Evolutionary conservation across 805 yeast genomes (phyloP).

Genomic region (Cyberlindnera maclurae): DNA sequence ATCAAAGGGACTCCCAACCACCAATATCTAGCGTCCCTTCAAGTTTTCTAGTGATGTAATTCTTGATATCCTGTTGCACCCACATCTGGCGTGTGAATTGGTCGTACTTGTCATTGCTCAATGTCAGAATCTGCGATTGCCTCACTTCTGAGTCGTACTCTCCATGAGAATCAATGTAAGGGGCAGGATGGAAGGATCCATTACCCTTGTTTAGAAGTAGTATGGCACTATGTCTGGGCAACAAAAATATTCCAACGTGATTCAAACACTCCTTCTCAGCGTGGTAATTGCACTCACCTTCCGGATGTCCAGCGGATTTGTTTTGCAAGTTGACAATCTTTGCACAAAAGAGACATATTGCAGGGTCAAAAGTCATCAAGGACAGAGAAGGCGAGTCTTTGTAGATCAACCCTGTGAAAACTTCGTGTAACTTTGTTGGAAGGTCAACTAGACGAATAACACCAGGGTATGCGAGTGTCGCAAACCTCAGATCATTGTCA

Average conservation of each 20-base stretch:
- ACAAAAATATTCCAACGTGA: conserved; percentile 61
- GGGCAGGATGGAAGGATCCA: conserved; percentile 81
- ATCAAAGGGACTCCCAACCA: conserved; percentile 85
- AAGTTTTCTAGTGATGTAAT: conserved; percentile 67
- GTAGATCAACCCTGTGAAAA: conserved; percentile 55
- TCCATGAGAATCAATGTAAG: conserved; percentile 81
- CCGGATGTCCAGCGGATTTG: conserved; percentile 37
- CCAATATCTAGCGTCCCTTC: conserved; percentile 82
- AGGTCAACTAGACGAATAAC: conserved; percentile 50
- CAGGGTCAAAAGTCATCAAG: conserved; percentile 57
- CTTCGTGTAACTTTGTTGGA: conserved; percentile 60
- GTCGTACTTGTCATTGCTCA: conserved; percentile 56
- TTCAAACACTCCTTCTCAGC: conserved; percentile 52
- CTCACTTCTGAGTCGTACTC: conserved; percentile 71
- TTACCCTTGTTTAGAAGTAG: conserved; percentile 61
- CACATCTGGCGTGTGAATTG: conserved; percentile 61
- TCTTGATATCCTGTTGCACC: conserved; percentile 74
- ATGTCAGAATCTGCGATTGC: conserved; percentile 62
- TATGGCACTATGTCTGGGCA: conserved; percentile 63
- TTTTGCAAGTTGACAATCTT: conserved; percentile 60
- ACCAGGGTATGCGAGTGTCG: conserved; percentile 55
- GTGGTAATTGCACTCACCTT: conserved; percentile 82
- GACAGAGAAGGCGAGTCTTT: conserved; percentile 33
- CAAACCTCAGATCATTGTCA: conserved; percentile 16
- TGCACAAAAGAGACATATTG: conserved; percentile 82